Evolutionary conservation across 129 eudicot species (phyloP), one percentile per base, ranked within the genome.

Genomic region (Pseudognaphalium luteoalbum): DNA sequence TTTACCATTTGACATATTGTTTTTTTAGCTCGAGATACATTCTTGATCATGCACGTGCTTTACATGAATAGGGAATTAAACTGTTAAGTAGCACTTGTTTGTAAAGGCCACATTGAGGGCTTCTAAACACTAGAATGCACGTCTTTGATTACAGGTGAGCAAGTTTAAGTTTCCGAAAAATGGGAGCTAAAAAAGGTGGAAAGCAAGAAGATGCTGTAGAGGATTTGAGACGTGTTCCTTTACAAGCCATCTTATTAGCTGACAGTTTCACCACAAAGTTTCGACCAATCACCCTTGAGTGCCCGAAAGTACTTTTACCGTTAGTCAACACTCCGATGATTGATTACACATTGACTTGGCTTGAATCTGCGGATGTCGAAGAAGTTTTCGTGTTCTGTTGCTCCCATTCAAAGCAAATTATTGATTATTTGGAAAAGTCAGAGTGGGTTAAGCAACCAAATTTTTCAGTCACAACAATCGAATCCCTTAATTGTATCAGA

Each of bases 311-410:
- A 72, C 78, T 56, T 34, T 16, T 74, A 59, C 99, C 99, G 20
- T 73, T 94, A 81, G 99, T 91, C 74, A 91, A 91, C 72, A 83
- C 85, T 34, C 99, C 97, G 8, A 94, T 94, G 99, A 91, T 94
- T 41, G 99, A 91, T 67, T 94, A 94, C 78, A 91, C 99, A 34
- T 76, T 94, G 62, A 88, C 97, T 35, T 94, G 99, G 99, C 97
- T 94, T 70, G 99, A 91, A 73, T 87, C 93, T 66, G 96, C 93
- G 35, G 93, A 90, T 50, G 84, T 94, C 20, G 96, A 94, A 81
- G 99, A 94, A 82, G 97, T 91, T 29, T 91, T 91, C 59, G 93
- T 91, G 5, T 91, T 94, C 65, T 94, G 99, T 50, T 91, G 93
- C 84, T 96, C 99, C 56, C 99, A 94, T 68, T 88, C 96, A 16